Percentiles rank a stretch among this genome's conserved stretches.
Evolutionary conservation across 1,284 basidiomycete genomes (phyloP).

Genomic region (Leccinum idahoense): DNA sequence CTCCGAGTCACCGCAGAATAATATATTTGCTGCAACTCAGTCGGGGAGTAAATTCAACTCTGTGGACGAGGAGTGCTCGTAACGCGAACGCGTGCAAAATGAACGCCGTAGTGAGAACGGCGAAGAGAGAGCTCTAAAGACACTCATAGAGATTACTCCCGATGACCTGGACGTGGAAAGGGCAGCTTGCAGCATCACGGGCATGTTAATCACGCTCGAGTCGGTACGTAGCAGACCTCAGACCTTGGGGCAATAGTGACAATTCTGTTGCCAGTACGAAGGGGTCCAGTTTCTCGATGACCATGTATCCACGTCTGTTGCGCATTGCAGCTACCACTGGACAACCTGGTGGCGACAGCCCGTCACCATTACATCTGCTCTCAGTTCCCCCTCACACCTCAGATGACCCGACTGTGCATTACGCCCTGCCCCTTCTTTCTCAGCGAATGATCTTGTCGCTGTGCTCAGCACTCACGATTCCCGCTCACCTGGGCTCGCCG

Average conservation of each 20-base stretch:
- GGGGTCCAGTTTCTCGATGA: constrained; percentile 36
- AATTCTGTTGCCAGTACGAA: constrained; percentile 40
- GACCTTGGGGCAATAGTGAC: constrained; percentile 1
- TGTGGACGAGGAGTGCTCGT: too few relatives aligned
- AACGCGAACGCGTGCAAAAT: too few relatives aligned
- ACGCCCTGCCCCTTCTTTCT: constrained; percentile 13
- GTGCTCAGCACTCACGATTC: constrained; percentile 36
- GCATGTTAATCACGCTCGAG: constrained; percentile 60
- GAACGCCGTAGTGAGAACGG: too few relatives aligned
- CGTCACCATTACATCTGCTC: constrained; percentile 33
- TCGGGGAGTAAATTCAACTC: too few relatives aligned
- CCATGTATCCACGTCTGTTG: constrained; percentile 42
- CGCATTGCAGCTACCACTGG: constrained; percentile 1
- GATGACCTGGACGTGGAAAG: constrained; percentile 64
- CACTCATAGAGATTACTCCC: constrained; percentile 41
- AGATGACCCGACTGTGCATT: constrained; percentile 34
- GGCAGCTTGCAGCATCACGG: constrained; percentile 59
- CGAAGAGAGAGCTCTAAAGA: constrained; percentile 23
- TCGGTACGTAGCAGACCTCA: constrained; percentile 43
- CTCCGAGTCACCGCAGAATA: too few relatives aligned
- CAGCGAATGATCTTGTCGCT: constrained; percentile 27
- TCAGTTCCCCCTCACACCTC: constrained; percentile 40
- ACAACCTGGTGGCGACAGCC: not conserved
- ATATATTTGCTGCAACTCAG: too few relatives aligned
- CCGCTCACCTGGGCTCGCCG: constrained; percentile 43